Evolutionary conservation across 495 filamentous ascomycete species (phyloP).

Genomic region (Elaphomyces granulatus): DNA sequence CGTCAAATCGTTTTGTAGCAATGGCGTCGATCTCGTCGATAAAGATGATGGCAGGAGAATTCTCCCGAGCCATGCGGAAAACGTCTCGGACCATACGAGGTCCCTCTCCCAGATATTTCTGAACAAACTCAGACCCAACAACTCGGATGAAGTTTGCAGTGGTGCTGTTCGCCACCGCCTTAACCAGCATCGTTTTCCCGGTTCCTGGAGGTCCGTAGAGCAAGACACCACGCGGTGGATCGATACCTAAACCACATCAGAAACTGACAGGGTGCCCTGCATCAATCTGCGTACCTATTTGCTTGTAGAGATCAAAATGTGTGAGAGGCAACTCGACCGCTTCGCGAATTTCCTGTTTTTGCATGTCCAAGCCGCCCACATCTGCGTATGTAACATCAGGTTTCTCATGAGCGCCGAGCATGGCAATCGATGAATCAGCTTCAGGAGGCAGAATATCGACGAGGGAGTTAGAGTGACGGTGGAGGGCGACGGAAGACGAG

Average conservation of each 20-base stretch:
- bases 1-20: slow-evolving; percentile 97
- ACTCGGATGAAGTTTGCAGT: slow-evolving; percentile 98
- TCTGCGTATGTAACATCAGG: slow-evolving; percentile 97
- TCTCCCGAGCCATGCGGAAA: slow-evolving; percentile 97
- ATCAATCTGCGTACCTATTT: slow-evolving; percentile 48
- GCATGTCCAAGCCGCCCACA: slow-evolving; percentile 97
- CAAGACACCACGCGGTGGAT: slow-evolving; percentile 89
- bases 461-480: slow-evolving; percentile 95
- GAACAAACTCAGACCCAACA: slow-evolving; percentile 94
- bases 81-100: slow-evolving; percentile 98
- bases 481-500: slow-evolving; percentile 90
- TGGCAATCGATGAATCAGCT: slow-evolving; percentile 95
- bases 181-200: slow-evolving; percentile 98
- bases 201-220: slow-evolving; percentile 95
- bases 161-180: slow-evolving; percentile 95
- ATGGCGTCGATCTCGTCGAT: slow-evolving; percentile 99
- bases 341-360: slow-evolving; percentile 98
- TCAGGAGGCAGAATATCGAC: slow-evolving; percentile 97
- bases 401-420: slow-evolving; percentile 93
- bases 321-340: slow-evolving; percentile 92
- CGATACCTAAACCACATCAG: slow-evolving; percentile 52
- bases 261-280: not conserved
- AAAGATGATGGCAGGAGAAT: slow-evolving; percentile 96
- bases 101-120: slow-evolving; percentile 96
- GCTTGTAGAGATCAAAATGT: slow-evolving; percentile 95